Conservation (phyloP, 331 rosid species). For the Quercus lobata region DNA sequence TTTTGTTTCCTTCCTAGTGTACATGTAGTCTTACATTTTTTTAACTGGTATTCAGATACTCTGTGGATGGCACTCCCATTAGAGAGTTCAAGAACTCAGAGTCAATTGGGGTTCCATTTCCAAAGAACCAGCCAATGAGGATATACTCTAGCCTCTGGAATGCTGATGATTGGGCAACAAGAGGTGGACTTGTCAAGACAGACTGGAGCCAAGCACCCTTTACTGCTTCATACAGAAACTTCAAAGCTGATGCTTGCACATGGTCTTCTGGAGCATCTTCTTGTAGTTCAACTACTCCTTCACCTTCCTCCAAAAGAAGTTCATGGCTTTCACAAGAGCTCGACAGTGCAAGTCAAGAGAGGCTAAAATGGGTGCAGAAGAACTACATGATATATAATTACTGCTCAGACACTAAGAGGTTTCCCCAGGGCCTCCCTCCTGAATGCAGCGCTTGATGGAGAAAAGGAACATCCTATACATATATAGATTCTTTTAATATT, state of each 20-base stretch:
- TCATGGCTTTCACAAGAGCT: neutral
- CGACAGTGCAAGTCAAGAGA: neutral
- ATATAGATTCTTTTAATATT: neutral
- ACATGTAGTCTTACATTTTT: too few species aligned
- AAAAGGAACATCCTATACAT: too few species aligned
- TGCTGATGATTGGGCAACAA: constrained; percentile 1
- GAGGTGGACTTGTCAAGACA: constrained; percentile 1
- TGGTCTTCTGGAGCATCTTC: too few species aligned
- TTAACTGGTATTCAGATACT: too few species aligned
- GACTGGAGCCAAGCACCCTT: neutral
- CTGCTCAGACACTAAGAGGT: neutral
- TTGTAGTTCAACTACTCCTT: too few species aligned
- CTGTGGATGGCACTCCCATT: neutral
- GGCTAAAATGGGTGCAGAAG: constrained; percentile 33
- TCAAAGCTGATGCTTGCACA: neutral
- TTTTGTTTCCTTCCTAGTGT: too few species aligned
- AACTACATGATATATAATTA: neutral
- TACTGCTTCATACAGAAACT: constrained; percentile 5
- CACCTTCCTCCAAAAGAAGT: too few species aligned
- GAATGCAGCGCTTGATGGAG: neutral
- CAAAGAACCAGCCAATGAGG: neutral
- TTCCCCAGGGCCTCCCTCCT: neutral
- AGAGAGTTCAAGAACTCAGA: neutral
- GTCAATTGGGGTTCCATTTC: neutral
- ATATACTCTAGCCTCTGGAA: neutral